These are phyloP conservation scores for Gossypium trilobum DNA, from an alignment of 441 rosid species.

Conservation along the genomic window DNA sequence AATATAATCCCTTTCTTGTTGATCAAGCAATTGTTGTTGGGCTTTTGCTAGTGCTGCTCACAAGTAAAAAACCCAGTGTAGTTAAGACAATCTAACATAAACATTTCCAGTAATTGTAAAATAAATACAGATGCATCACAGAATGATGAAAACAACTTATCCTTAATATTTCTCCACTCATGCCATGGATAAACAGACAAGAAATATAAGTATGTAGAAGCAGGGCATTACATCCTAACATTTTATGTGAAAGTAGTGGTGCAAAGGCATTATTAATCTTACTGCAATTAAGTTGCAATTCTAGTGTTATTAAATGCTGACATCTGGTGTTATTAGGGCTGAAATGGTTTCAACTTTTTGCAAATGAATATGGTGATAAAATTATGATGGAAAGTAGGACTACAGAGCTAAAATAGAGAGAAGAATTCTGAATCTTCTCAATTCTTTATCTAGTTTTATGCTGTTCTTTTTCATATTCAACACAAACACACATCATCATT, in stretches of 20 bases:
- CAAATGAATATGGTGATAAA: neutral
- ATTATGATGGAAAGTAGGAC: neutral
- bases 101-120: neutral
- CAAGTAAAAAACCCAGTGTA: conserved; percentile 19
- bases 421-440: neutral
- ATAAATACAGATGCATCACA: neutral
- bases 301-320: neutral
- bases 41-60: conserved; percentile 85
- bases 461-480: neutral
- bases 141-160: neutral
- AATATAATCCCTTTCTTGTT: conserved; percentile 82
- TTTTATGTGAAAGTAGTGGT: neutral
- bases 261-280: neutral
- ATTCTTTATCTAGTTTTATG: neutral
- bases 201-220: neutral
- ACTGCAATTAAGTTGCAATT: neutral
- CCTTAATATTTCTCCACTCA: neutral
- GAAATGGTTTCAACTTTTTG: neutral
- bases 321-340: neutral
- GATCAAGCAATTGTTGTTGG: conserved; percentile 64
- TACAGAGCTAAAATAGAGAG: neutral
- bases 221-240: neutral
- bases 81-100: conserved; percentile 7
- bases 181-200: neutral
- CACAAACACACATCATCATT: neutral